phyloP scores from a whole-genome alignment of 768 basidiomycete species.

The Suillus discolor region DNA sequence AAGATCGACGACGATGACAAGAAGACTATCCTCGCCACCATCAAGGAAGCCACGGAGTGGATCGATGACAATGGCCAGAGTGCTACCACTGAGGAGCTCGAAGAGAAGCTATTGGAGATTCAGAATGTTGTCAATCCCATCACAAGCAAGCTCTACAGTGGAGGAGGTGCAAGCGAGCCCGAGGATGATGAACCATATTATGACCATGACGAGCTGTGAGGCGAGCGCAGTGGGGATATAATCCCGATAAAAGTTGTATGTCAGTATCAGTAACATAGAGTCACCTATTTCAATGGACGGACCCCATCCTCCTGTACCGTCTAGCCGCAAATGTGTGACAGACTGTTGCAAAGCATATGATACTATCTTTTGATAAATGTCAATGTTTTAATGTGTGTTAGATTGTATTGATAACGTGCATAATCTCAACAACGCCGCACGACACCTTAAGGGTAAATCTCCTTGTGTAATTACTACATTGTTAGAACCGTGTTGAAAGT shows the following conservation, averaged over 20 bases:
- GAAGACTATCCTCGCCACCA: conserved; percentile 73
- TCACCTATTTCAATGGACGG: conserved; percentile 2
- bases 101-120: conserved; percentile 84
- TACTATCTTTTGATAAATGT: background rate
- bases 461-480: background rate
- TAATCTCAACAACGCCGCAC: no score
- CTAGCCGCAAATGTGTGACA: background rate
- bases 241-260: conserved; percentile 7
- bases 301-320: background rate
- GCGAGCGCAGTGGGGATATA: background rate
- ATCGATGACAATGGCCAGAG: conserved; percentile 79
- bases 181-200: conserved; percentile 45
- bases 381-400: no score
- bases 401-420: no score
- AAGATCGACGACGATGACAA: conserved; percentile 83
- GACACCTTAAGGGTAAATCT: background rate
- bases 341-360: background rate
- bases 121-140: conserved; percentile 82
- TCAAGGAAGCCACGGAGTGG: conserved; percentile 94
- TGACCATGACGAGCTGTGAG: conserved; percentile 57
- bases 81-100: conserved; percentile 84
- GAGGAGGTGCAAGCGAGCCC: conserved; percentile 31
- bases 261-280: conserved; percentile 7
- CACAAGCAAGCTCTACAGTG: conserved; percentile 76
- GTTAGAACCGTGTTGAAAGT: background rate